These are phyloP conservation scores for Globisporangium okanoganense DNA, from an alignment of 352 stramenopile species.

Conservation along the genomic window DNA sequence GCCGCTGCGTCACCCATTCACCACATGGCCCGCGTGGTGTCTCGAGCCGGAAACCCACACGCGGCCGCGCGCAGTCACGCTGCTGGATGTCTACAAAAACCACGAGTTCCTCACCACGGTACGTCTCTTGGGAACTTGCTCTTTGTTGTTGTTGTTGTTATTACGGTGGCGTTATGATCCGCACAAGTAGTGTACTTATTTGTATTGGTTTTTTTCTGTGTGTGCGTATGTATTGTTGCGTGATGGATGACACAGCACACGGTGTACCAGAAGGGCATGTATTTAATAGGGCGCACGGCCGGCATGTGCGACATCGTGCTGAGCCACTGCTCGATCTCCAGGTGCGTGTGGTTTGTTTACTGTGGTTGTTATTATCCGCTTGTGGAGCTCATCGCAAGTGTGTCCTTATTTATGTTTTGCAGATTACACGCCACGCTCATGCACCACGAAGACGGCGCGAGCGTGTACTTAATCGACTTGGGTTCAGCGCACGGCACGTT, in stretches of 20 bases:
- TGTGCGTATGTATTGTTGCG: constrained; percentile 3
- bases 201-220: background rate
- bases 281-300: constrained; percentile 73
- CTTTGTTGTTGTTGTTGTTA: background rate
- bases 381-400: background rate
- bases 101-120: constrained; percentile 78
- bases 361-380: no score
- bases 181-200: background rate
- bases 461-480: constrained; percentile 69
- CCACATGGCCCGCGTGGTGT: constrained; percentile 46
- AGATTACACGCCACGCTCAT: constrained; percentile 70
- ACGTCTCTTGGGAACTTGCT: constrained; percentile 4
- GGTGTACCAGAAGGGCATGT: constrained; percentile 73
- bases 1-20: constrained; percentile 66
- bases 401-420: constrained; percentile 5
- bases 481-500: constrained; percentile 78
- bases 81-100: constrained; percentile 82
- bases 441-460: constrained; percentile 68
- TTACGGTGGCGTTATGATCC: background rate
- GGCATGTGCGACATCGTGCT: constrained; percentile 77
- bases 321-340: constrained; percentile 81
- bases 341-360: constrained; percentile 7
- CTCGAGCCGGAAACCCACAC: constrained; percentile 22
- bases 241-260: constrained; percentile 36
- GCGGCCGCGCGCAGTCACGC: constrained; percentile 48